phyloP scores from a whole-genome alignment of 495 filamentous ascomycete genomes.

The Copromyces sp. region DNA sequence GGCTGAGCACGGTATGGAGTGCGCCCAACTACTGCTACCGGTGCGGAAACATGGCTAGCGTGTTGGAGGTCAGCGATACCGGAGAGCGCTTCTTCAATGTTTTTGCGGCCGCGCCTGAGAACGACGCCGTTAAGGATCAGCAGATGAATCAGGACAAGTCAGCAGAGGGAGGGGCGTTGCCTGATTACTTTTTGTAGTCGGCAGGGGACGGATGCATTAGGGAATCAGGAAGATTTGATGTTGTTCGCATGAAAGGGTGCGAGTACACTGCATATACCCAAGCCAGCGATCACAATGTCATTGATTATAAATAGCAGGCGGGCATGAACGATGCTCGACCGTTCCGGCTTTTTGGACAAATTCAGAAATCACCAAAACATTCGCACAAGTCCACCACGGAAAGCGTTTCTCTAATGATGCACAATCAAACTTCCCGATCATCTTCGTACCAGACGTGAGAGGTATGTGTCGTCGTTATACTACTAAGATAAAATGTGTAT shows the following conservation, averaged over 20 bases:
- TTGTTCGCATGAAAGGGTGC: background rate
- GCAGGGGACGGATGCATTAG: background rate
- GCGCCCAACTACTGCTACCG: constrained; percentile 95
- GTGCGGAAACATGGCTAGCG: constrained; percentile 94
- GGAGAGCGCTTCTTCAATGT: constrained; percentile 94
- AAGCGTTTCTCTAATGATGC: background rate
- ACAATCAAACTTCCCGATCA: background rate
- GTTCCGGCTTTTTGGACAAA: background rate
- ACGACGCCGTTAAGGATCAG: constrained; percentile 62
- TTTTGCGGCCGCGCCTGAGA: constrained; percentile 93
- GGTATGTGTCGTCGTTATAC: background rate
- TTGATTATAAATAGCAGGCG: background rate
- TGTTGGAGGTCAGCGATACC: constrained; percentile 85
- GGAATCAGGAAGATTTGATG: background rate
- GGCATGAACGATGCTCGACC: background rate
- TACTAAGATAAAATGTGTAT: background rate
- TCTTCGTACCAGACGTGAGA: background rate
- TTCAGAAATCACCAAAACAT: background rate
- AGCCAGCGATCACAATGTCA: background rate
- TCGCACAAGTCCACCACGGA: background rate
- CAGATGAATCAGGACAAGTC: constrained; percentile 28
- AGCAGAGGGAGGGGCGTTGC: constrained; percentile 39
- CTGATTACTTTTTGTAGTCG: constrained; percentile 44
- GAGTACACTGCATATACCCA: background rate
- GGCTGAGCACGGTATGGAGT: constrained; percentile 91